Base-by-base conservation (phyloP, 1,284 basidiomycete genomes). In the Cystobasidium sp. region DNA sequence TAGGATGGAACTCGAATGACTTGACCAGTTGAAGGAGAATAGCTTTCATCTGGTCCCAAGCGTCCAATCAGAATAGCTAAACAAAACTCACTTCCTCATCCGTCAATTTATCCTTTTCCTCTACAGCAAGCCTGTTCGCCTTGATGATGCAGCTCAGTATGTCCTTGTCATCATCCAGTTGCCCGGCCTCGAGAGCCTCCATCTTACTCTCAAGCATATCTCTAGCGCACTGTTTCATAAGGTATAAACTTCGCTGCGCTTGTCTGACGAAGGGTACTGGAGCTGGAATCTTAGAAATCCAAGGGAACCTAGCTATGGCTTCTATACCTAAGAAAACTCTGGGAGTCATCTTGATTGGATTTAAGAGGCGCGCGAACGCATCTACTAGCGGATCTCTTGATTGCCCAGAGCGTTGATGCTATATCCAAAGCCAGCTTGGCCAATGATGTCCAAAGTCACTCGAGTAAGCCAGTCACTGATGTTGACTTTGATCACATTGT, bases 31-130 rank as follows among this genome's bases (percentile, higher is more conserved):
- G 20, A 20, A 16, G 16, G 6, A 51, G 14, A 20, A 20, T 51
- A 20, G 47, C 16, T 51, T 16, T 20, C 20, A 51, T 51, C 47
- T n/a, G n/a, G n/a, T n/a, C n/a, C n/a, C n/a, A n/a, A n/a, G n/a
- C n/a, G n/a, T n/a, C n/a, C n/a, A n/a, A n/a, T n/a, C n/a, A n/a
- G 47, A 51, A 51, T 51, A 51, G 2, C 6, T 14, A 51, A 16
- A 1, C 1, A 20, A 14, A 6, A 16, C 47, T 83, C 3, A 90
- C 87, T 79, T 93, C 90, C 18, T 85, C 83, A 51, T 88, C 86
- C 9, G 86, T 86, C 84, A 93, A 86, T 24, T 84, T 84, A 79
- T 90, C 67, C 43, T 68, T 68, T 37, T 39, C 24, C 16, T 4
- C 6, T 0, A 8, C 44, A 10, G 53, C 68, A 7, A 18, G 8